Percentiles rank a stretch among this genome's conserved stretches.
Conservation (phyloP, 2,329 filamentous ascomycete species). For the Ceratocystis ficicola region DNA sequence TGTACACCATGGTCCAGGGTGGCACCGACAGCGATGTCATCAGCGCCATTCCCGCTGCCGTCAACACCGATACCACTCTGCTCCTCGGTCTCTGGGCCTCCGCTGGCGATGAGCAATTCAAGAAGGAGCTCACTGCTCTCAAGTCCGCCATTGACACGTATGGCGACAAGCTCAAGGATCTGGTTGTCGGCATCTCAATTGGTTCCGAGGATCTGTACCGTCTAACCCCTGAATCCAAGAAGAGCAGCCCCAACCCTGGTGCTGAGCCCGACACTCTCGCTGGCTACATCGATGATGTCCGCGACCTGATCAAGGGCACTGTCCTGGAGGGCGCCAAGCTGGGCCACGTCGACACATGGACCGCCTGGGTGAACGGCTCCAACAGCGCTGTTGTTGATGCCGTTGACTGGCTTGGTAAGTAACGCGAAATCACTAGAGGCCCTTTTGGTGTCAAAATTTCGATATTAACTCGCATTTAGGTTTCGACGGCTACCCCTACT, state of each 20-base stretch:
- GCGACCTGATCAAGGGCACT: conserved; percentile 51
- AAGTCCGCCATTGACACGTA: conserved; percentile 56
- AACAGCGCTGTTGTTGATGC: conserved; percentile 59
- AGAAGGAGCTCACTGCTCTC: conserved; percentile 64
- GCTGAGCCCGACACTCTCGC: conserved; percentile 49
- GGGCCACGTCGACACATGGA: conserved; percentile 88
- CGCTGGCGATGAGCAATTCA: conserved; percentile 48
- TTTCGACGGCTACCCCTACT: conserved; percentile 78
- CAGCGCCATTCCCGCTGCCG: conserved; percentile 67
- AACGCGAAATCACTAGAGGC: too few species aligned
- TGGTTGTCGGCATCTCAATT: conserved; percentile 72
- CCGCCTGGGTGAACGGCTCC: conserved; percentile 58
- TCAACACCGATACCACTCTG: conserved; percentile 63
- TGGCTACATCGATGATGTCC: conserved; percentile 58
- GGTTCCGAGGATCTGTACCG: conserved; percentile 82
- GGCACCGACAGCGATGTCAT: conserved; percentile 50
- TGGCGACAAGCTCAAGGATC: conserved; percentile 49
- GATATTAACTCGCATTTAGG: conserved; percentile 28
- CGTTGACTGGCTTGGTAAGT: conserved; percentile 55
- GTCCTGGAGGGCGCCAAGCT: conserved; percentile 45
- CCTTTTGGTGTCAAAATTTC: neutral
- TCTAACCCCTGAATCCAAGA: conserved; percentile 55
- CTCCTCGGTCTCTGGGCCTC: conserved; percentile 79
- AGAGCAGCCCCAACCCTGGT: conserved; percentile 51
- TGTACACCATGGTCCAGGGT: conserved; percentile 59